A percentile compares a stretch with the other conserved stretches of the same genome.
Evolutionary conservation across 2,329 filamentous ascomycete species (phyloP).

Genomic region (Corynespora cassiicola): DNA sequence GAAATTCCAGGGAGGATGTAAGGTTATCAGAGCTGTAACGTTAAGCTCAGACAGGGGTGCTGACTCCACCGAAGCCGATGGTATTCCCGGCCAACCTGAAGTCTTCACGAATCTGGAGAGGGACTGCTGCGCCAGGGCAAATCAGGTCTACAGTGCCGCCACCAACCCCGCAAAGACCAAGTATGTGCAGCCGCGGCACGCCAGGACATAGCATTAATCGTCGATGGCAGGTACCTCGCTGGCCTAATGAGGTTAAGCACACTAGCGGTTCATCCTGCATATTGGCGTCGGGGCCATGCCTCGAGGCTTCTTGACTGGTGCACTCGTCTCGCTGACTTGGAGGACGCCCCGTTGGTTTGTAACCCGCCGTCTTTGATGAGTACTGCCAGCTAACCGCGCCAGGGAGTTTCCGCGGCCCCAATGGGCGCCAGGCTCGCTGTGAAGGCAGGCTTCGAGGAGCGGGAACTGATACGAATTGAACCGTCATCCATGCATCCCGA

Average conservation of each 20-base stretch:
- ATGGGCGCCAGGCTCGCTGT: slow-evolving; percentile 25
- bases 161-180: slow-evolving; percentile 29
- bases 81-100: slow-evolving; percentile 2
- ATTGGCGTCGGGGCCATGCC: slow-evolving; percentile 36
- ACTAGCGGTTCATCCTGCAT: slow-evolving; percentile 28
- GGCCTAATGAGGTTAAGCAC: slow-evolving; percentile 22
- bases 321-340: slow-evolving; percentile 30
- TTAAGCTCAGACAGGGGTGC: slow-evolving; percentile 5
- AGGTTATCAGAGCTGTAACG: slow-evolving; percentile 16
- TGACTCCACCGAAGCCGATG: slow-evolving; percentile 12
- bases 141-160: slow-evolving; percentile 22
- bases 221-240: slow-evolving; percentile 20
- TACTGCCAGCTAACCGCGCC: slow-evolving; percentile 1
- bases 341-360: slow-evolving; percentile 22
- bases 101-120: slow-evolving; percentile 14
- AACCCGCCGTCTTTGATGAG: slow-evolving; percentile 2
- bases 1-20: slow-evolving; percentile 23
- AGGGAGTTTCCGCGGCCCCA: slow-evolving; percentile 33
- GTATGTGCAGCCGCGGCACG: slow-evolving; percentile 15
- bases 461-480: slow-evolving; percentile 25
- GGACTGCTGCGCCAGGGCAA: slow-evolving; percentile 23
- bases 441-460: slow-evolving; percentile 36
- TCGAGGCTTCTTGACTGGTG: slow-evolving; percentile 29
- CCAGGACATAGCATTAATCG: neutral
- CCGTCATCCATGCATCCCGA: slow-evolving; percentile 9